phyloP scores from a whole-genome alignment of 1,284 basidiomycete genomes.

The Pseudozyma sp. region DNA sequence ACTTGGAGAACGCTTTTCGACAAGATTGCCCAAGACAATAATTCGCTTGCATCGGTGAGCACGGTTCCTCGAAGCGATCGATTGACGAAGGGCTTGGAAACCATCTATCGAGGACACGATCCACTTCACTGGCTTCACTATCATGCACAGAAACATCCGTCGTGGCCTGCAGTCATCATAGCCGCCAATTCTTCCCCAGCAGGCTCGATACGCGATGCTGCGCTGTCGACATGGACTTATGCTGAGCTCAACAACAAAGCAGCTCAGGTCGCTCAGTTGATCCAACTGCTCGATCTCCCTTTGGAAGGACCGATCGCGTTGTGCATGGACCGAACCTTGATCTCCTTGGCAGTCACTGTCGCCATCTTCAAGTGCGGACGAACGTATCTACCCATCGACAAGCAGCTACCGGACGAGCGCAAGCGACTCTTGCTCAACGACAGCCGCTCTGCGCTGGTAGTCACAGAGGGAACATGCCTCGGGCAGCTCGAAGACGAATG shows the following conservation, averaged over 20 bases:
- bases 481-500: slow-evolving; percentile 10
- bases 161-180: slow-evolving; percentile 14
- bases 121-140: slow-evolving; percentile 15
- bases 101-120: slow-evolving; percentile 7
- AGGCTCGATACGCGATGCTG: slow-evolving; percentile 1
- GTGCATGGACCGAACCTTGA: slow-evolving; percentile 71
- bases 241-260: slow-evolving; percentile 70
- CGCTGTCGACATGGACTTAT: slow-evolving; percentile 34
- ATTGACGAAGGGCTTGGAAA: not conserved
- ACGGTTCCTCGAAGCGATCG: not conserved
- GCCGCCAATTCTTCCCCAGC: slow-evolving; percentile 1
- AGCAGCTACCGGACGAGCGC: slow-evolving; percentile 73
- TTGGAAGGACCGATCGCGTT: slow-evolving; percentile 72
- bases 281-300: slow-evolving; percentile 60
- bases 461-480: slow-evolving; percentile 12
- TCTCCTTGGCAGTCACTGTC: slow-evolving; percentile 72
- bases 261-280: slow-evolving; percentile 72
- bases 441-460: slow-evolving; percentile 70
- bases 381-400: slow-evolving; percentile 75
- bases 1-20: not conserved
- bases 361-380: slow-evolving; percentile 73
- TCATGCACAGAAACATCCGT: slow-evolving; percentile 11
- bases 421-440: slow-evolving; percentile 73
- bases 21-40: not conserved
- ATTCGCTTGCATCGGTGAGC: not conserved